These are phyloP conservation scores for Colletotrichum horii DNA, from an alignment of 2,329 filamentous ascomycete genomes.

Conservation along the genomic window DNA sequence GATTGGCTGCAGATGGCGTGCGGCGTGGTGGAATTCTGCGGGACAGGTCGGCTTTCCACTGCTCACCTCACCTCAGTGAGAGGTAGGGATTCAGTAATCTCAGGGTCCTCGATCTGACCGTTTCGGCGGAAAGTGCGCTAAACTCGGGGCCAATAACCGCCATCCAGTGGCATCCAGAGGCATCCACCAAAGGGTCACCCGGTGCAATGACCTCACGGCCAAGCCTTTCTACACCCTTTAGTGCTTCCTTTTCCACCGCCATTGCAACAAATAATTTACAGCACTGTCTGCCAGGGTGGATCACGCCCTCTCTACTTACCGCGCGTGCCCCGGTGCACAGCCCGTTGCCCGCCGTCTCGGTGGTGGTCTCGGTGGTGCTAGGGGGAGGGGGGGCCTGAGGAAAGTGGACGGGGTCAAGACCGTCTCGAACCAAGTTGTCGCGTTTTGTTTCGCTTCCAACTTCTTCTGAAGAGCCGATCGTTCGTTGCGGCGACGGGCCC, in stretches of 20 bases:
- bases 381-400: neutral
- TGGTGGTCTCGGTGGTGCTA: neutral
- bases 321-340: constrained; percentile 19
- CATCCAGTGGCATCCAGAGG: constrained; percentile 1
- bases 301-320: constrained; percentile 12
- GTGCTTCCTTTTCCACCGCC: constrained; percentile 2
- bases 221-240: neutral
- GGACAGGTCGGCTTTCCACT: neutral
- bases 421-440: neutral
- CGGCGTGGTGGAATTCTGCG: neutral
- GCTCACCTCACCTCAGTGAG: neutral
- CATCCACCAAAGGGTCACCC: constrained; percentile 1
- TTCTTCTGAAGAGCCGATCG: neutral
- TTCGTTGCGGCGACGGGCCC: neutral
- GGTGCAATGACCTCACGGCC: constrained; percentile 19
- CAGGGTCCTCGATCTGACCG: constrained; percentile 18
- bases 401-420: neutral
- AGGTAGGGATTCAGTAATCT: constrained; percentile 4
- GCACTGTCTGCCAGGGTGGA: neutral
- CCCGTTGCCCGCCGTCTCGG: neutral
- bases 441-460: neutral
- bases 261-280: neutral
- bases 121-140: constrained; percentile 13
- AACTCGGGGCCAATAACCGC: constrained; percentile 2
- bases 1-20: neutral